Conservation (phyloP, 2,329 filamentous ascomycete genomes). For the Cladorrhinum sp. region DNA sequence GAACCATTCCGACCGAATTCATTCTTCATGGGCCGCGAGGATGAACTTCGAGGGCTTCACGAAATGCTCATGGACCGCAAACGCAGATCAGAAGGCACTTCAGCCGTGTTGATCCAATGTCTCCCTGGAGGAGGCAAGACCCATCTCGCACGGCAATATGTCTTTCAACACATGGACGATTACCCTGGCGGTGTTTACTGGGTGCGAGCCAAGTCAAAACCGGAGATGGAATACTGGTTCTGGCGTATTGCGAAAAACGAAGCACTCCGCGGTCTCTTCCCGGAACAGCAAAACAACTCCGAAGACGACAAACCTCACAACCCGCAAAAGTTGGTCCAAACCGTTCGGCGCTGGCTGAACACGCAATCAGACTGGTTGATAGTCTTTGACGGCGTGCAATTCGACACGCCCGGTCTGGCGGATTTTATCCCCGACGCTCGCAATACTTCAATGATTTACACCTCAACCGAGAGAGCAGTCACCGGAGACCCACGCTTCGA, state of each 20-base stretch:
- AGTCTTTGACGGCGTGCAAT: conserved; percentile 64
- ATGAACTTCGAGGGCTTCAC: conserved; percentile 57
- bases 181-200: conserved; percentile 68
- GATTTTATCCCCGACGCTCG: conserved; percentile 62
- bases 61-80: conserved; percentile 56
- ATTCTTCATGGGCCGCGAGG: conserved; percentile 58
- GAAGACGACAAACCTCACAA: conserved; percentile 38
- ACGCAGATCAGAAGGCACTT: conserved; percentile 54
- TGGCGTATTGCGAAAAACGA: conserved; percentile 63
- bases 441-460: conserved; percentile 65
- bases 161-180: conserved; percentile 55
- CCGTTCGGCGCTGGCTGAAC: conserved; percentile 61
- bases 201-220: conserved; percentile 59
- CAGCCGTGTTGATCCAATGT: conserved; percentile 61
- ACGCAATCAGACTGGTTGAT: conserved; percentile 62
- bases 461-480: conserved; percentile 59
- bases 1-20: conserved; percentile 61
- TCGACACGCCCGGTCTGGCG: conserved; percentile 54
- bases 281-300: conserved; percentile 31
- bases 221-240: conserved; percentile 59
- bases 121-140: conserved; percentile 67
- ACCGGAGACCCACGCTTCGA: conserved; percentile 55
- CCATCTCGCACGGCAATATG: conserved; percentile 65
- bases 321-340: conserved; percentile 48
- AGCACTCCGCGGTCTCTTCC: conserved; percentile 34